Evolutionary conservation across 2,329 filamentous ascomycete species (phyloP).

Genomic region (Penicillium sumatraense): DNA sequence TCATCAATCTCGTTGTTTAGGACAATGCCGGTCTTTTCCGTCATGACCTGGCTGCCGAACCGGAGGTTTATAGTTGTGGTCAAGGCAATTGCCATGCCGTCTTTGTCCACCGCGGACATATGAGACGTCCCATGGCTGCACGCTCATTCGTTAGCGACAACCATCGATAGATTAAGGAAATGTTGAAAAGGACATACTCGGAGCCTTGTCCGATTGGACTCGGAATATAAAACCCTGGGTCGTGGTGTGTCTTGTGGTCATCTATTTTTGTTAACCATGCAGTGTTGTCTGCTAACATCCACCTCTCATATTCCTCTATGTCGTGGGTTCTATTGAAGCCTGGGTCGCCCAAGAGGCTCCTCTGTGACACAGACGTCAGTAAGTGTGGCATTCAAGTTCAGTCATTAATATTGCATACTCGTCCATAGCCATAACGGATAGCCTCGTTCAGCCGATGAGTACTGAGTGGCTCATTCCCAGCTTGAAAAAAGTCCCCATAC

Average conservation of each 20-base stretch:
- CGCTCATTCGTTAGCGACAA: too few relatives aligned
- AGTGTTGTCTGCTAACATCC: neutral
- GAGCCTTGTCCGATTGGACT: neutral
- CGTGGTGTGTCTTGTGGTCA: too few relatives aligned
- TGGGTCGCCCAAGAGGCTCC: neutral
- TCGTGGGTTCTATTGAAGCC: neutral
- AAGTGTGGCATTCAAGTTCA: too few relatives aligned
- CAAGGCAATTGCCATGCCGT: conserved; percentile 75
- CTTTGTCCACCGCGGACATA: conserved; percentile 62
- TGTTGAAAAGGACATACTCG: neutral
- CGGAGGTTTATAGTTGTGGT: conserved; percentile 88
- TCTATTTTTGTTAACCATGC: too few relatives aligned
- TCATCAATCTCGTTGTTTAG: conserved; percentile 67
- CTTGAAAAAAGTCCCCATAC: conserved; percentile 67
- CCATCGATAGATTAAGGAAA: neutral
- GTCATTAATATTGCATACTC: too few relatives aligned
- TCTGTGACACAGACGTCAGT: too few relatives aligned
- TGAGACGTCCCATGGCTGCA: neutral
- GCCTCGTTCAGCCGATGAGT: conserved; percentile 85
- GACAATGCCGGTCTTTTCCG: conserved; percentile 80
- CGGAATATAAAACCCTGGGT: too few relatives aligned
- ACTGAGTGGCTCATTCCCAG: conserved; percentile 65
- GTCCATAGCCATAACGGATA: conserved; percentile 86
- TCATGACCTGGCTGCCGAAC: conserved; percentile 78
- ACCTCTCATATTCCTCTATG: neutral